Evolutionary conservation across 2,329 filamentous ascomycete species (phyloP).

Genomic region (Pseudocercospora eumusae): DNA sequence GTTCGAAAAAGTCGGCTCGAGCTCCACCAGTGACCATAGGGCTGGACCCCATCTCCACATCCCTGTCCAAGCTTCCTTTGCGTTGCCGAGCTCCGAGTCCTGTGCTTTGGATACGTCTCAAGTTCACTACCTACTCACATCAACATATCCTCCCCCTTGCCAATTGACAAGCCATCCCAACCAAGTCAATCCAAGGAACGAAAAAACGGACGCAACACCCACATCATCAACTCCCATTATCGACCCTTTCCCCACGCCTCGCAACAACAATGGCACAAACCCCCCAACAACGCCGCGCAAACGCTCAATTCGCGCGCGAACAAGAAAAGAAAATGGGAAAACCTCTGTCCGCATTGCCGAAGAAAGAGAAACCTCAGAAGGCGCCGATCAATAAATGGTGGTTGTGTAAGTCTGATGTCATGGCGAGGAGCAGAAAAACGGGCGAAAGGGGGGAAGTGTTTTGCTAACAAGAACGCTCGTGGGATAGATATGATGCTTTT

Average conservation of each 20-base stretch:
- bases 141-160: background rate
- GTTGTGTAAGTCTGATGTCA: constrained; percentile 64
- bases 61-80: background rate
- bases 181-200: background rate
- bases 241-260: background rate
- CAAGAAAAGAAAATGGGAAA: constrained; percentile 76
- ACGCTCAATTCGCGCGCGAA: constrained; percentile 73
- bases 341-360: constrained; percentile 54
- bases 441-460: background rate
- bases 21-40: background rate
- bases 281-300: constrained; percentile 77
- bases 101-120: background rate
- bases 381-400: constrained; percentile 58
- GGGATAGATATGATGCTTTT: constrained; percentile 60
- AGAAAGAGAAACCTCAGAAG: constrained; percentile 37
- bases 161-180: background rate
- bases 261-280: constrained; percentile 65
- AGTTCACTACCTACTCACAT: background rate
- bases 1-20: too few relatives aligned
- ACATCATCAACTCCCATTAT: background rate
- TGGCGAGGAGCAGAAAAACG: too few relatives aligned
- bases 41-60: background rate
- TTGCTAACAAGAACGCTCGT: background rate
- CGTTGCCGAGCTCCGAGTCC: background rate
- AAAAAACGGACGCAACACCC: background rate